phyloP scores from a whole-genome alignment of 768 basidiomycete species.

The Kwoniella europaea region DNA sequence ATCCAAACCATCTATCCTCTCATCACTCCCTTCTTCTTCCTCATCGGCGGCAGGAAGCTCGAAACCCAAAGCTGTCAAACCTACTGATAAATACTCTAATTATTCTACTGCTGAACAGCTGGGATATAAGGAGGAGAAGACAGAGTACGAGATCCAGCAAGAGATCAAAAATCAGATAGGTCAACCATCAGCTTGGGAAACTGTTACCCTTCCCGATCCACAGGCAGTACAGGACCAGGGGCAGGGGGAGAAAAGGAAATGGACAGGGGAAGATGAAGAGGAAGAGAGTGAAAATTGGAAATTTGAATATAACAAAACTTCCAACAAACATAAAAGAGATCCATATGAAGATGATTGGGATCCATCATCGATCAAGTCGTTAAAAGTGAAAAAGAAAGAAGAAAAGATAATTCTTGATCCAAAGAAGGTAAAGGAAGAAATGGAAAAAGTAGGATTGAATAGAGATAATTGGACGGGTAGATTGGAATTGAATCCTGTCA shows the following conservation, averaged over 20 bases:
- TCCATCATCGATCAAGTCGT: slow-evolving; percentile 69
- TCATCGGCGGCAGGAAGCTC: slow-evolving; percentile 54
- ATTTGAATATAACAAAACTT: slow-evolving; percentile 65
- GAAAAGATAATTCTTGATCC: slow-evolving; percentile 30
- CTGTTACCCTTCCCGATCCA: slow-evolving; percentile 1
- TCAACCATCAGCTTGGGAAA: slow-evolving; percentile 23
- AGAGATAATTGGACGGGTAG: slow-evolving; percentile 25
- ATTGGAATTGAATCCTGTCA: slow-evolving; percentile 13
- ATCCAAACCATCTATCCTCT: slow-evolving; percentile 45
- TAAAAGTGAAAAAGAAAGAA: slow-evolving; percentile 62
- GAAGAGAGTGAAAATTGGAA: slow-evolving; percentile 42
- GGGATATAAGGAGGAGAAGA: slow-evolving; percentile 69
- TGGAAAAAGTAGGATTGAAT: slow-evolving; percentile 19
- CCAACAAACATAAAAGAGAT: slow-evolving; percentile 67
- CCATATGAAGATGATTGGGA: slow-evolving; percentile 81
- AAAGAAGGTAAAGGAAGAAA: slow-evolving; percentile 32
- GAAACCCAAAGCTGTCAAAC: slow-evolving; percentile 56
- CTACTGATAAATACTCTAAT: slow-evolving; percentile 65
- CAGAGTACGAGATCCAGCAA: slow-evolving; percentile 66
- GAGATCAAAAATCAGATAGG: slow-evolving; percentile 28
- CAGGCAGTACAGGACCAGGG: background rate
- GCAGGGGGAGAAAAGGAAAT: slow-evolving; percentile 25
- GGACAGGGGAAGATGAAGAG: slow-evolving; percentile 34
- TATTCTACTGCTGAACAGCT: slow-evolving; percentile 86
- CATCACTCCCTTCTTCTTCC: slow-evolving; percentile 51